These are phyloP conservation scores for Trypanosoma boissoni DNA, from an alignment of 208 protist species.

Conservation along the genomic window DNA sequence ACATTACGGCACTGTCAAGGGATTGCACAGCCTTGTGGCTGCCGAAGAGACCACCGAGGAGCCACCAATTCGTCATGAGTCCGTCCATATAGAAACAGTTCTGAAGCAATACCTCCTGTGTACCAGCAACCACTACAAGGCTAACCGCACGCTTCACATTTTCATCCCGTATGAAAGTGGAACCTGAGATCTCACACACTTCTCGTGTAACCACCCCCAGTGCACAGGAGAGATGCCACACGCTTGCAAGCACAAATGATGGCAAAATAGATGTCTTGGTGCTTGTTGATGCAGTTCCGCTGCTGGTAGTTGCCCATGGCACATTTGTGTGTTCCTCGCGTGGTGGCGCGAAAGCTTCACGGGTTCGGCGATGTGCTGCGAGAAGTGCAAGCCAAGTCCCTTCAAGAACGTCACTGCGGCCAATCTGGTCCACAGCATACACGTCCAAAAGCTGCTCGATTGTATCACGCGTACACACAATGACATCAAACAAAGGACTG, in stretches of 20 bases:
- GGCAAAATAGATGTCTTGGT: constrained; percentile 3
- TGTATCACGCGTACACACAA: constrained; percentile 14
- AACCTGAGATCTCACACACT: constrained; percentile 21
- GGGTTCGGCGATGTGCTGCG: constrained; percentile 4
- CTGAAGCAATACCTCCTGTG: constrained; percentile 17
- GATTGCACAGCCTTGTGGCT: too few species aligned
- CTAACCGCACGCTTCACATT: constrained; percentile 21
- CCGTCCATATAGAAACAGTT: constrained; percentile 23
- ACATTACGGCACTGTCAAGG: constrained; percentile 23
- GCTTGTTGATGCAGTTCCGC: background rate
- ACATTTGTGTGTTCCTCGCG: too few species aligned
- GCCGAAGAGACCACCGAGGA: too few species aligned
- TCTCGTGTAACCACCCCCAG: constrained; percentile 8
- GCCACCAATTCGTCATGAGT: constrained; percentile 25
- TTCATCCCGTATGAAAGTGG: constrained; percentile 15
- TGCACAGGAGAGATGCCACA: constrained; percentile 12
- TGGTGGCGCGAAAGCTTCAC: background rate
- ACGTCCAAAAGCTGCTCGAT: constrained; percentile 10
- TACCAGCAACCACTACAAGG: constrained; percentile 20
- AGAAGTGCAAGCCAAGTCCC: constrained; percentile 18
- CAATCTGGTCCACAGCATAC: constrained; percentile 5
- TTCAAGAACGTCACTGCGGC: constrained; percentile 16
- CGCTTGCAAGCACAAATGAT: constrained; percentile 17
- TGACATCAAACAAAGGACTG: constrained; percentile 30
- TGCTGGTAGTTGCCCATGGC: too few species aligned